Conservation (phyloP, 2,329 filamentous ascomycete species). For the Arthrobotrys pseudoclavata region DNA sequence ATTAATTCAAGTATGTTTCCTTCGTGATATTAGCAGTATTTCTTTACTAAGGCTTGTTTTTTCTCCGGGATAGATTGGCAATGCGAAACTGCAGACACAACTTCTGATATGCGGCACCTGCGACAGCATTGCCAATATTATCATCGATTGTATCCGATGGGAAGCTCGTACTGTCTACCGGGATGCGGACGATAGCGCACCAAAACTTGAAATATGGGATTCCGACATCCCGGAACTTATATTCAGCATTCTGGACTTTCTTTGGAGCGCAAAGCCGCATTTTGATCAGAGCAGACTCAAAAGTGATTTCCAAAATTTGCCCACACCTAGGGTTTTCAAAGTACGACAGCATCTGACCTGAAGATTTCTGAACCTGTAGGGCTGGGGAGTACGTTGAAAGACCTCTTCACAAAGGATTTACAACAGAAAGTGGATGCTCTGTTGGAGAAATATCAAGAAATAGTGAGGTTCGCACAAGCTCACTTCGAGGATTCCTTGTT, state of each 20-base stretch:
- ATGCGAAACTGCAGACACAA: constrained; percentile 25
- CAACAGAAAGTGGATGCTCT: constrained; percentile 29
- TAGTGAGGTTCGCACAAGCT: constrained; percentile 33
- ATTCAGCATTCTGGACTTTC: constrained; percentile 46
- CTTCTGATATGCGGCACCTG: constrained; percentile 48
- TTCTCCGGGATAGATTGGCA: constrained; percentile 16
- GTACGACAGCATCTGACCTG: too few relatives aligned
- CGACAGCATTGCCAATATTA: constrained; percentile 36
- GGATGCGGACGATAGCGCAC: not conserved
- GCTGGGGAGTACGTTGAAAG: constrained; percentile 43
- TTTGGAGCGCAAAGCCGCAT: constrained; percentile 41
- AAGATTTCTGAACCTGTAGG: not conserved
- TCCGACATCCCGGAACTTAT: constrained; percentile 35
- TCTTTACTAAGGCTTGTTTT: too few relatives aligned
- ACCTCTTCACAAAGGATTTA: constrained; percentile 44
- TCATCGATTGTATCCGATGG: constrained; percentile 41
- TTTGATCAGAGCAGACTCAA: constrained; percentile 29
- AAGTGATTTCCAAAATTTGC: not conserved
- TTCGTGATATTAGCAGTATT: too few relatives aligned
- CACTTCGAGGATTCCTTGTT: constrained; percentile 45
- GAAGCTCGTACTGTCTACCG: constrained; percentile 8
- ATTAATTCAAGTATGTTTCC: constrained; percentile 12
- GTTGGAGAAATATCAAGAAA: constrained; percentile 27
- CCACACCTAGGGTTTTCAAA: too few relatives aligned
- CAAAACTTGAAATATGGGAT: constrained; percentile 48